Evolutionary conservation across 1,139 yeast genomes (phyloP).

Genomic region (Ogataea hybrid): DNA sequence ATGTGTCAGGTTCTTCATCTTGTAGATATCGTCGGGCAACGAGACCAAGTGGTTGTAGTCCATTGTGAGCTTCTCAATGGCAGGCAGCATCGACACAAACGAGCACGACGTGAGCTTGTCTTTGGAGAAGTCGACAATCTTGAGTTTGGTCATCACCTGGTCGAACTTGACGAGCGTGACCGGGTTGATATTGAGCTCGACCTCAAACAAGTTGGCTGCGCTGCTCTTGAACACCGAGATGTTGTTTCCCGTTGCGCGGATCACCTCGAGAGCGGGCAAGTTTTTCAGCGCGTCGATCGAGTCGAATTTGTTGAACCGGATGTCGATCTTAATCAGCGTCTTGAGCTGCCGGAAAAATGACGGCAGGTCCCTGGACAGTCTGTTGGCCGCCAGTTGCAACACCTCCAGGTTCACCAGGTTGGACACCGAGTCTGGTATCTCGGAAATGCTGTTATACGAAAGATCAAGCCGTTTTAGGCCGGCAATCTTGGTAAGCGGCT

Average conservation of each 20-base stretch:
- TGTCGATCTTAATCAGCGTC: slow-evolving; percentile 70
- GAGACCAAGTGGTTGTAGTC: slow-evolving; percentile 82
- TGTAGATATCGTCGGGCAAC: slow-evolving; percentile 69
- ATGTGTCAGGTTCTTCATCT: slow-evolving; percentile 55
- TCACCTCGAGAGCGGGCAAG: slow-evolving; percentile 58
- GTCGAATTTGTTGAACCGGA: slow-evolving; percentile 69
- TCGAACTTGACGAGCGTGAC: slow-evolving; percentile 52
- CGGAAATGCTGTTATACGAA: slow-evolving; percentile 72
- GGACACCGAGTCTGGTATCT: slow-evolving; percentile 62
- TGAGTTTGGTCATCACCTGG: slow-evolving; percentile 55
- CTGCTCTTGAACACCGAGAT: slow-evolving; percentile 69
- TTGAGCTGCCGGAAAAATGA: slow-evolving; percentile 48
- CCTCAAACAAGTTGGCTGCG: slow-evolving; percentile 53
- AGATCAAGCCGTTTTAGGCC: slow-evolving; percentile 69
- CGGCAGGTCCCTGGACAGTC: slow-evolving; percentile 57
- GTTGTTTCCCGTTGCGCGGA: slow-evolving; percentile 74
- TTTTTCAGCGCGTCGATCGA: slow-evolving; percentile 63
- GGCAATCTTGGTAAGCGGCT: slow-evolving; percentile 59
- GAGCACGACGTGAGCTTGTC: slow-evolving; percentile 81
- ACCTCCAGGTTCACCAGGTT: slow-evolving; percentile 59
- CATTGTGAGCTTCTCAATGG: slow-evolving; percentile 69
- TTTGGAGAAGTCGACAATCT: slow-evolving; percentile 72
- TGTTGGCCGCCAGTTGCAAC: slow-evolving; percentile 74
- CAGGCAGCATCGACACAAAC: slow-evolving; percentile 59
- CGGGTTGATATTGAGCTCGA: slow-evolving; percentile 54